Base-by-base conservation (phyloP, 1,284 basidiomycete species). In the Phylloporus sp. region DNA sequence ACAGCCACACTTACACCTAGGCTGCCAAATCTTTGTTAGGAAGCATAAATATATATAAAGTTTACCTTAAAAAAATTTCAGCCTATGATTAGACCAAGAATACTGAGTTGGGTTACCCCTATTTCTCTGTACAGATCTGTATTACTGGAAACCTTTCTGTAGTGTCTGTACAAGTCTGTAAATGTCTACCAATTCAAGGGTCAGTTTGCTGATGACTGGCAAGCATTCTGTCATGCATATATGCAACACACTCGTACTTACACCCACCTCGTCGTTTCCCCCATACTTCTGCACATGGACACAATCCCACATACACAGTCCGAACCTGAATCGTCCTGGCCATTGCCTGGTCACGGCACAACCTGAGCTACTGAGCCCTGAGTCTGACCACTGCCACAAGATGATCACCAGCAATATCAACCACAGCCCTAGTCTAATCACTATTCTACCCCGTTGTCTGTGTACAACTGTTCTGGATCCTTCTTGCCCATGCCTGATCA, bases 371-470 rank as follows among this genome's bases (percentile, higher is more conserved):
- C 49, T 80, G 52, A 80, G 78, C 37, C 77, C 79, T 4, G 77
- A 80, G 19, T 65, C 77, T 27, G 75, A 35, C 68, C 77, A 5
- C 35, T 80, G 32, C 71, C 75, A 1, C 70, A 67, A 39, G 74
- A 78, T 5, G 73, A 74, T 60, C 61, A 11, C n/a, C 37, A 39
- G 20, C 29, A 32, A 20, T 27, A 55, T 17, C 68, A 58, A 12
- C 35, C 63, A 3, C 72, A 63, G 57, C 68, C 66, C 85, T 88
- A 87, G 67, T 81, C 84, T 20, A 39, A 56, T 2, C 49, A 37
- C 39, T 41, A 37, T 20, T 39, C 62, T 10, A 1, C 55, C 27
- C 3, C 60, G 0, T 32, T 66, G 5, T 32, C 67, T 5, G 6
- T 60, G 3, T 60, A 72, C 25, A 73, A 75, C 63, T 29, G 10